Conservation (phyloP, 495 filamentous ascomycete genomes). For the Penicillium maclennaniae region DNA sequence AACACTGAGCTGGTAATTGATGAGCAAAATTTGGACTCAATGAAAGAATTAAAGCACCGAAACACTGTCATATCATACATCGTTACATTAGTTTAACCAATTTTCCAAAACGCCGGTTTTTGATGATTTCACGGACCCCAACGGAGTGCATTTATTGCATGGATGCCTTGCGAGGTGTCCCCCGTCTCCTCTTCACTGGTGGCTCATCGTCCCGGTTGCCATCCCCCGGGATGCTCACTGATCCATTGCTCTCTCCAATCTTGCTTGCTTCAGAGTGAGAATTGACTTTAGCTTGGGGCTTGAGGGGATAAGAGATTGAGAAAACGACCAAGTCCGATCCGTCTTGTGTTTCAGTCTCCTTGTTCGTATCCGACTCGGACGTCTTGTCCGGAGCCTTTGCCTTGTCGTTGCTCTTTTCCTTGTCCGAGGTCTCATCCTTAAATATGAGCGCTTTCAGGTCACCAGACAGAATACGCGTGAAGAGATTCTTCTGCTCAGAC, state of each 20-base stretch:
- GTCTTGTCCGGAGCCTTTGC: conserved; percentile 1
- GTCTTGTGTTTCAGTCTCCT: conserved; percentile 8
- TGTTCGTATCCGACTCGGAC: conserved; percentile 9
- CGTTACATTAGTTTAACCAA: not conserved
- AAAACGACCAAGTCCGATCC: conserved; percentile 31
- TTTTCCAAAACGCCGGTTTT: not conserved
- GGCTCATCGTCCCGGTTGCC: conserved; percentile 30
- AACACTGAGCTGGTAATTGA: not conserved
- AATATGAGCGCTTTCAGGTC: conserved; percentile 10
- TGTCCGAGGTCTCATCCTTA: not conserved
- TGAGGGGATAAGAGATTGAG: conserved; percentile 33
- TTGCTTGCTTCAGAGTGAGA: not conserved
- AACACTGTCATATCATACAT: conserved; percentile 1
- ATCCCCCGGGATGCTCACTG: conserved; percentile 19
- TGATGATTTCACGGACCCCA: not conserved
- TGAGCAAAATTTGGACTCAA: not conserved
- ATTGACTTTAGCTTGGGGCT: conserved; percentile 8
- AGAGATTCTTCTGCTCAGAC: conserved; percentile 19
- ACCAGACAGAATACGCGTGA: conserved; percentile 29
- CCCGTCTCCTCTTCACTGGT: conserved; percentile 35
- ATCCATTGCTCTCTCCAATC: conserved; percentile 15
- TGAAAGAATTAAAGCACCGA: not conserved
- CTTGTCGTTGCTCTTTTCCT: conserved; percentile 5
- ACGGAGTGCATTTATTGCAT: not conserved
- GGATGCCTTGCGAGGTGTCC: conserved; percentile 20